phyloP scores from a whole-genome alignment of 805 yeast species.

The Wickerhamiella qilinensis region DNA sequence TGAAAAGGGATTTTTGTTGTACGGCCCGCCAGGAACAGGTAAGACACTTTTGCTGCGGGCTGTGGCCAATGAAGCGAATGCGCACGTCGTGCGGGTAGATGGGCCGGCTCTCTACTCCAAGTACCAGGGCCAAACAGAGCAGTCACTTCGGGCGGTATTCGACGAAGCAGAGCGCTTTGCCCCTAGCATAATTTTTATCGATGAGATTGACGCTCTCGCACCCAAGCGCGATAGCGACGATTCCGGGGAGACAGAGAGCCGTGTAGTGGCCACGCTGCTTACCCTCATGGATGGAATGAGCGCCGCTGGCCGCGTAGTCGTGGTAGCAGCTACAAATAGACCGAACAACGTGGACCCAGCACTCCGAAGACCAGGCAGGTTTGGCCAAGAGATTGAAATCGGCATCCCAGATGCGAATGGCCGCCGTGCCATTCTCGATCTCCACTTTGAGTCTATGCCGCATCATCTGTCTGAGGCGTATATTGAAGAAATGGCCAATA shows the following conservation, averaged over 20 bases:
- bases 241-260: conserved; percentile 73
- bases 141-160: conserved; percentile 63
- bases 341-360: conserved; percentile 99
- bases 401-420: conserved; percentile 83
- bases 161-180: conserved; percentile 73
- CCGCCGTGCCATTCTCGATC: conserved; percentile 51
- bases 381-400: conserved; percentile 78
- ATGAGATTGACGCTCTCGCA: conserved; percentile 84
- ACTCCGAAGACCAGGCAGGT: conserved; percentile 71
- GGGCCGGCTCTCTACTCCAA: conserved; percentile 89
- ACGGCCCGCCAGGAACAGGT: conserved; percentile 97
- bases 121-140: conserved; percentile 88
- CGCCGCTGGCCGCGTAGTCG: conserved; percentile 93
- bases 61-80: conserved; percentile 57
- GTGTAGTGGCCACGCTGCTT: conserved; percentile 78
- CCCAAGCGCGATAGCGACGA: conserved; percentile 77
- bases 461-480: conserved; percentile 38
- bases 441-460: conserved; percentile 46
- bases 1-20: conserved; percentile 81
- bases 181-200: conserved; percentile 78
- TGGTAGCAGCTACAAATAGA: conserved; percentile 94
- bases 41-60: conserved; percentile 78
- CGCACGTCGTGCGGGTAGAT: conserved; percentile 72
- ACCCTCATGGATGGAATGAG: conserved; percentile 99
- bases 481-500: conserved; percentile 46